Evolutionary conservation across 2,329 filamentous ascomycete genomes (phyloP).

Genomic region (Colletotrichum sp.): DNA sequence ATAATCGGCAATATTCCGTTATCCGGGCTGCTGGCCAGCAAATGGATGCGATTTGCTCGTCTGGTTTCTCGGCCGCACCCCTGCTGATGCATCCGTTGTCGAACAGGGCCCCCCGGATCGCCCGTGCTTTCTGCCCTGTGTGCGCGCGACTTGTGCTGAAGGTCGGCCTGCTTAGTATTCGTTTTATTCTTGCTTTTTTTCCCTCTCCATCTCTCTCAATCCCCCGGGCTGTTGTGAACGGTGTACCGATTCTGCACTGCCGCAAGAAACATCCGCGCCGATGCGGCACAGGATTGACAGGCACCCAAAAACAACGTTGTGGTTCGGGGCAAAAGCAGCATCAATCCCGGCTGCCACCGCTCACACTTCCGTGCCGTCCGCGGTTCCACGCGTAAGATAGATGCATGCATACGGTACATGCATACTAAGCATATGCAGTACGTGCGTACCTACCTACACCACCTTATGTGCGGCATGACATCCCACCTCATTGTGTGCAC

Average conservation of each 20-base stretch:
- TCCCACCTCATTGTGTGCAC: neutral
- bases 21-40: constrained; percentile 10
- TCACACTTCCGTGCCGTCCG: neutral
- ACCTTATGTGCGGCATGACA: neutral
- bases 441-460: neutral
- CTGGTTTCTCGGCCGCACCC: neutral
- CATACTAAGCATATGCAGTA: neutral
- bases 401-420: neutral
- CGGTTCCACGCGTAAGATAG: neutral
- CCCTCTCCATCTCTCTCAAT: neutral
- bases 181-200: neutral
- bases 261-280: neutral
- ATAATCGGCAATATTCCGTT: constrained; percentile 2
- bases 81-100: neutral
- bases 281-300: neutral
- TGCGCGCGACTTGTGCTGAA: neutral
- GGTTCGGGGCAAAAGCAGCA: neutral
- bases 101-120: constrained; percentile 5
- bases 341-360: neutral
- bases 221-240: neutral
- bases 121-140: neutral
- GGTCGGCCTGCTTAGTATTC: neutral
- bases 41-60: constrained; percentile 18
- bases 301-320: neutral
- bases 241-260: neutral